phyloP scores from a whole-genome alignment of 2,329 filamentous ascomycete species.

The Talaromyces amestolkiae region DNA sequence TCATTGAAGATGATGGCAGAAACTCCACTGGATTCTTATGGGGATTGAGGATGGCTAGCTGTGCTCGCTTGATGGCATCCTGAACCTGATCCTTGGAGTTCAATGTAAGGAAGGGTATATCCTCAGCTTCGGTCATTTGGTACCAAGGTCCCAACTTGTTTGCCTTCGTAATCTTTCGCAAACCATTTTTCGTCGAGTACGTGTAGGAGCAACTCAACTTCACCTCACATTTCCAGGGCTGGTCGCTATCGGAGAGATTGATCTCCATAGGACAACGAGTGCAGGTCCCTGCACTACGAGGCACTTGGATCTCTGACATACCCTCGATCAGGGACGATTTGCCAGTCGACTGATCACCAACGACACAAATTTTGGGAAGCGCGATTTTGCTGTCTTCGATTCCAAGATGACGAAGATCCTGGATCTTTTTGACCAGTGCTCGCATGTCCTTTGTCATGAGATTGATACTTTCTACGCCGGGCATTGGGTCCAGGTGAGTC shows the following conservation, averaged over 20 bases:
- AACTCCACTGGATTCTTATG: conserved; percentile 51
- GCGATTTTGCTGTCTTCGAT: conserved; percentile 66
- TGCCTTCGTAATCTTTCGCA: conserved; percentile 51
- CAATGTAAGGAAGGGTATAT: conserved; percentile 62
- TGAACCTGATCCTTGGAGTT: conserved; percentile 63
- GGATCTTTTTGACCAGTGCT: conserved; percentile 39
- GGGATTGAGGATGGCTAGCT: conserved; percentile 74
- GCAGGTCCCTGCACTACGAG: conserved; percentile 68
- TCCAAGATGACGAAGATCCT: conserved; percentile 67
- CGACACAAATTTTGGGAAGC: conserved; percentile 75
- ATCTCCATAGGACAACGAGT: conserved; percentile 81
- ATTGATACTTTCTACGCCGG: conserved; percentile 26
- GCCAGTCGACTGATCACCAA: conserved; percentile 81
- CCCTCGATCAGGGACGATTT: conserved; percentile 69
- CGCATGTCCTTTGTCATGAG: conserved; percentile 37
- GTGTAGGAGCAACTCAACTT: conserved; percentile 64
- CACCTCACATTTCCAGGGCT: conserved; percentile 65
- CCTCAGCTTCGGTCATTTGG: conserved; percentile 43
- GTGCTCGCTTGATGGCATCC: conserved; percentile 68
- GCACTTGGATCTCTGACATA: conserved; percentile 66
- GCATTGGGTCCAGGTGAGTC: background rate
- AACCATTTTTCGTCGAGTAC: conserved; percentile 40
- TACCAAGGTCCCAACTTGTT: conserved; percentile 66
- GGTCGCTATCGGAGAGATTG: conserved; percentile 58
- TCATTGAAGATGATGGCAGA: conserved; percentile 49